phyloP scores from a whole-genome alignment of 768 basidiomycete species.

The Rhodotorula sphaerocarpa region DNA sequence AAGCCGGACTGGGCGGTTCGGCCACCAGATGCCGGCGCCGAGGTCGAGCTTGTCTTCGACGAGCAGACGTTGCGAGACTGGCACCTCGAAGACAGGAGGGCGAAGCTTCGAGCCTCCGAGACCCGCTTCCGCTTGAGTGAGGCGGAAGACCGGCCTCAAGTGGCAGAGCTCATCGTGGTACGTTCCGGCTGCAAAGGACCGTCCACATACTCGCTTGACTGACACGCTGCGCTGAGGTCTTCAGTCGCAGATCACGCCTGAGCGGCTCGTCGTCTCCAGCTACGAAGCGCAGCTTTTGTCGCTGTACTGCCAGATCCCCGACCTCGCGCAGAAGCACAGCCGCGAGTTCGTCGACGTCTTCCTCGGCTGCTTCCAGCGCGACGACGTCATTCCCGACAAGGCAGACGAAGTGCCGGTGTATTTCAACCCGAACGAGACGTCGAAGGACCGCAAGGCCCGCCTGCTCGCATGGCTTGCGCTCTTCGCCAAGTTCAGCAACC shows the following conservation, averaged over 20 bases:
- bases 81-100: slow-evolving; percentile 25
- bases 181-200: not conserved
- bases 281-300: slow-evolving; percentile 76
- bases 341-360: slow-evolving; percentile 81
- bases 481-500: slow-evolving; percentile 83
- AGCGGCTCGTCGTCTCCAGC: slow-evolving; percentile 61
- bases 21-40: not conserved
- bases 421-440: slow-evolving; percentile 26
- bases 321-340: slow-evolving; percentile 75
- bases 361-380: slow-evolving; percentile 48
- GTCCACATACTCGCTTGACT: not conserved
- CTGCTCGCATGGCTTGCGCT: slow-evolving; percentile 70
- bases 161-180: slow-evolving; percentile 21
- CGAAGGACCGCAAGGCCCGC: slow-evolving; percentile 50
- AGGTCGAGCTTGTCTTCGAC: slow-evolving; percentile 25
- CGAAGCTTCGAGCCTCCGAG: slow-evolving; percentile 8
- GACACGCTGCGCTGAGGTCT: not conserved
- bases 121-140: slow-evolving; percentile 20
- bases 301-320: slow-evolving; percentile 59
- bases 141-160: slow-evolving; percentile 12
- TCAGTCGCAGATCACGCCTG: slow-evolving; percentile 44
- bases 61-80: slow-evolving; percentile 31
- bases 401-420: slow-evolving; percentile 25
- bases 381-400: slow-evolving; percentile 33
- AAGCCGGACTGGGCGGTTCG: slow-evolving; percentile 17